Conservation (phyloP, 2,329 filamentous ascomycete genomes). For the Sarocladium kiliense region DNA sequence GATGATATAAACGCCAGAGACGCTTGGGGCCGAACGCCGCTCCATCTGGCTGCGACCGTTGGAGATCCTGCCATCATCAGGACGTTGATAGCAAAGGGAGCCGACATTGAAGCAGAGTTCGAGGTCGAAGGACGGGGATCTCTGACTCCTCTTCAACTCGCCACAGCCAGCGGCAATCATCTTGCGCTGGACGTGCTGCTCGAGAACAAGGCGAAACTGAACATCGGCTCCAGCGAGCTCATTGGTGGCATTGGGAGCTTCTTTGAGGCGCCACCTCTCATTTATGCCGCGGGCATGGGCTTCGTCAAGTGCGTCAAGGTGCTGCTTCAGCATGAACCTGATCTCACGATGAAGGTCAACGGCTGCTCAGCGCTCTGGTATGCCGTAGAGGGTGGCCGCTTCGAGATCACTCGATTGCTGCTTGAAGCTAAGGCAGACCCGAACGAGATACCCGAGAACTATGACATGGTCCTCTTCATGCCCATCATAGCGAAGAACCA, state of each 20-base stretch:
- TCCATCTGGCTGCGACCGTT: not conserved
- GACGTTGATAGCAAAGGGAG: not conserved
- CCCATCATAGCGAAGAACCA: not conserved
- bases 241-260: not conserved
- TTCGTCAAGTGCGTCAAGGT: slow-evolving; percentile 19
- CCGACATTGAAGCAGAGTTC: not conserved
- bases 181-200: not conserved
- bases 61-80: not conserved
- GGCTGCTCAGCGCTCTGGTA: slow-evolving; percentile 33
- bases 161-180: not conserved
- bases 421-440: slow-evolving; percentile 23
- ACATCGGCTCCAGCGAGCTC: not conserved
- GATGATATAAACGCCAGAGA: not conserved
- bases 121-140: not conserved
- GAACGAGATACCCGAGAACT: slow-evolving; percentile 15
- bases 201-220: not conserved
- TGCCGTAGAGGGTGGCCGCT: slow-evolving; percentile 22
- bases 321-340: slow-evolving; percentile 24
- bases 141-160: slow-evolving; percentile 13
- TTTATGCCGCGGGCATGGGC: slow-evolving; percentile 25
- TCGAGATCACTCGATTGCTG: slow-evolving; percentile 19
- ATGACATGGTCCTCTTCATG: not conserved
- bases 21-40: not conserved
- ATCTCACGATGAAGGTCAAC: slow-evolving; percentile 26
- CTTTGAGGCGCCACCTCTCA: slow-evolving; percentile 19